These are phyloP conservation scores for Lepidium africanum DNA, from an alignment of 345 rosid species.

Conservation along the genomic window DNA sequence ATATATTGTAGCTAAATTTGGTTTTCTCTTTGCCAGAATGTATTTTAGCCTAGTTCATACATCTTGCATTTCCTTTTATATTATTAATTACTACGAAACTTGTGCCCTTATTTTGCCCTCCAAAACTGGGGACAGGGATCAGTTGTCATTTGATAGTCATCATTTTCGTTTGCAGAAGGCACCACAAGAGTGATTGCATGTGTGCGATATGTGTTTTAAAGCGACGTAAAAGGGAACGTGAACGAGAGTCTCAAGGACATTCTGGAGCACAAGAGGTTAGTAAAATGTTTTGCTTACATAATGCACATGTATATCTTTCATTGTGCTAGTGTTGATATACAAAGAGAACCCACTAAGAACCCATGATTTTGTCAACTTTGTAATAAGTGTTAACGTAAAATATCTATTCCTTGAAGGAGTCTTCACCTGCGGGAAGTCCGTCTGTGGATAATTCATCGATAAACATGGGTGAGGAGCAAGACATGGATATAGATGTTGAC, in stretches of 20 bases:
- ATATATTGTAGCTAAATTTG: neutral
- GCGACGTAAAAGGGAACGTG: slow-evolving; percentile 88
- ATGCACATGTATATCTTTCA: neutral
- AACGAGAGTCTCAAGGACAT: slow-evolving; percentile 54
- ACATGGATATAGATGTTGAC: slow-evolving; percentile 55
- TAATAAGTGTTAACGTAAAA: neutral
- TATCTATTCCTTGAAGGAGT: slow-evolving; percentile 38
- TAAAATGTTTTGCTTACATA: neutral
- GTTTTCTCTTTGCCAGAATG: neutral
- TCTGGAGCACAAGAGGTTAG: slow-evolving; percentile 47
- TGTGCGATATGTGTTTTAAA: slow-evolving; percentile 88
- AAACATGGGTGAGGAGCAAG: slow-evolving; percentile 60
- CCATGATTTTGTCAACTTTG: slow-evolving; percentile 1
- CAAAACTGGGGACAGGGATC: neutral
- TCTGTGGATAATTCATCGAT: slow-evolving; percentile 62
- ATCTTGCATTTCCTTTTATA: neutral
- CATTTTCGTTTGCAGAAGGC: slow-evolving; percentile 49
- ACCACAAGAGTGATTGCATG: slow-evolving; percentile 88
- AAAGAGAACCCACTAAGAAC: neutral
- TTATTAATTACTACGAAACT: neutral
- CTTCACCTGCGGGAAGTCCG: slow-evolving; percentile 56
- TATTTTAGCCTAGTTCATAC: neutral
- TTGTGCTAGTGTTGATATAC: neutral
- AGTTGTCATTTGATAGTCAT: neutral
- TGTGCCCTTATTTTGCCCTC: neutral